Evolutionary conservation across 495 filamentous ascomycete species (phyloP).

Genomic region (Neurospora intermedia): DNA sequence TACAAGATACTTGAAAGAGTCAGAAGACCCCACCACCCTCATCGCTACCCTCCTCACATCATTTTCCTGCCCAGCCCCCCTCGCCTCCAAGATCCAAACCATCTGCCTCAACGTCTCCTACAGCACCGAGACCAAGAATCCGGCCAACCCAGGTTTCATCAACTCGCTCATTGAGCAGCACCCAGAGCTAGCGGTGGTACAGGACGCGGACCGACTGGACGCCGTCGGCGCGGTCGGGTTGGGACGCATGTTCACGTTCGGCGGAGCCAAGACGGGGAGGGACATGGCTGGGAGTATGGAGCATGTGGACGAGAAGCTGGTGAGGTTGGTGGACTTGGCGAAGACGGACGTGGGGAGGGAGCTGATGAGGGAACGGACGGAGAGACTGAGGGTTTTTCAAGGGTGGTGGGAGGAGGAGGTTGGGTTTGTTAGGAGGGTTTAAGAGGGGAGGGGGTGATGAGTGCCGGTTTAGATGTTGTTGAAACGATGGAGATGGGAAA

Average conservation of each 20-base stretch:
- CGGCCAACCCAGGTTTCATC: constrained; percentile 27
- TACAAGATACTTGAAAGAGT: constrained; percentile 39
- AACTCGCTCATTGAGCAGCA: constrained; percentile 41
- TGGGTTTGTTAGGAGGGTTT: constrained; percentile 8
- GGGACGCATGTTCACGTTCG: constrained; percentile 66
- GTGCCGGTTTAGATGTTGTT: background rate
- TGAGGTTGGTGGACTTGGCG: constrained; percentile 66
- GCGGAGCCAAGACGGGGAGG: constrained; percentile 46
- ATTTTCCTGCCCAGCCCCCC: constrained; percentile 37
- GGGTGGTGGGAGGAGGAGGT: constrained; percentile 65
- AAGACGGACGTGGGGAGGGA: constrained; percentile 63
- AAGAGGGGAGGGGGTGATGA: background rate
- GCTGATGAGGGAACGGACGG: constrained; percentile 55
- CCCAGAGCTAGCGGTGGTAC: constrained; percentile 72
- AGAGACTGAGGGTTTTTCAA: constrained; percentile 51
- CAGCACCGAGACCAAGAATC: constrained; percentile 56
- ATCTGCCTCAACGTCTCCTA: constrained; percentile 69
- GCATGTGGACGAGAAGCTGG: constrained; percentile 74
- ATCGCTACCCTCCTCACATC: constrained; percentile 48
- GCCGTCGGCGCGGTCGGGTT: constrained; percentile 80
- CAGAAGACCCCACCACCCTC: constrained; percentile 42
- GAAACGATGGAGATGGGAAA: background rate
- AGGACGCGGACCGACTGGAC: constrained; percentile 85
- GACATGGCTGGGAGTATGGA: constrained; percentile 52
- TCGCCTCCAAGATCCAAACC: constrained; percentile 54